Evolutionary conservation across 768 basidiomycete species (phyloP), one percentile per base, ranked within the genome.

Genomic region (Lanmaoa pseudosensibilis): DNA sequence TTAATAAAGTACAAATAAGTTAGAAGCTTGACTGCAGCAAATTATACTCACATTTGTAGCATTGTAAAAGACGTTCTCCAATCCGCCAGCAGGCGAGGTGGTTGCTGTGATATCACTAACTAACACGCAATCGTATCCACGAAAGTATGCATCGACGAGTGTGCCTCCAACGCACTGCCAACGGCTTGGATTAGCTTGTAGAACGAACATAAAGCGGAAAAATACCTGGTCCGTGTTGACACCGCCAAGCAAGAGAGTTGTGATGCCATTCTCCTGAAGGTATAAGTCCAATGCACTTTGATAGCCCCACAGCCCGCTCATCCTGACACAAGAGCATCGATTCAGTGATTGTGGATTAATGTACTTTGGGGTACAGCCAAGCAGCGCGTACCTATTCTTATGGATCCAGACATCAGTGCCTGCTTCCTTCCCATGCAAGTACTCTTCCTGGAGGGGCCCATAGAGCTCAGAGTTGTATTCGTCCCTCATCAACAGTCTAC

Each of bases 371-470:
- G n/a, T 40, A 18, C 5, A 4, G 34, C 23, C 23, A 33, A 53
- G 13, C 25, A 21, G 15, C 25, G 10, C 46, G 10, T 21, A 83
- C 84, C 85, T 73, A 68, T 87, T 88, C 69, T 87, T 88, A 68
- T 87, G 82, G 49, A 88, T 83, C 85, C 85, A 87, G 57, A 85
- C 77, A 68, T 88, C 86, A 11, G 83, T 84, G 1, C 85, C 85
- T 7, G 68, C 71, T 13, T 78, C 70, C 56, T 76, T 71, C 18
- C 85, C 86, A 48, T 78, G 74, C 51, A 80, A 45, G 61, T 79
- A 87, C 57, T 81, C 77, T 0, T 70, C 73, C 58, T 87, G 84
- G 34, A 88, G 73, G 10, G 84, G 84, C 1, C 82, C 84, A 70
- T 88, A 87, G 47, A 87, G 72, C 38, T 81, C 80, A 4, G 85